Evolutionary conservation across 495 filamentous ascomycete species (phyloP), one percentile per base, ranked within the genome.

Genomic region (Penicillium cosmopolitanum): DNA sequence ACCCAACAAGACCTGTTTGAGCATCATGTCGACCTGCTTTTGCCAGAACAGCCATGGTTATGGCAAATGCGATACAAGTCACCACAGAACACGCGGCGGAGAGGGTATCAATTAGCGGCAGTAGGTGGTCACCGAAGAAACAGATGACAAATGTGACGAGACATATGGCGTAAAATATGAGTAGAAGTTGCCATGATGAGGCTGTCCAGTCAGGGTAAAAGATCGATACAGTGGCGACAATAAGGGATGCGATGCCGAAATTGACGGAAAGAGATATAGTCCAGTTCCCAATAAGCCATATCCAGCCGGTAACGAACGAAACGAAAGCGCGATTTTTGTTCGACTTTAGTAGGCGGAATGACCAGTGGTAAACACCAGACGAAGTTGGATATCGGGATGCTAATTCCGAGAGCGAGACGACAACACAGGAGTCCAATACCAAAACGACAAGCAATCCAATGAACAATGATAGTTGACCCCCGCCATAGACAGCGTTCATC

Each of bases 191-290:
- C 63, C 79, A 85, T 9, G 74, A 62, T 25, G 73, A 69, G 34
- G 77, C 81, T 1, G 70, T 19, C 80, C 82, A 56, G 51, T 80
- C 80, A 4, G 82, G 80, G 19, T 80, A 74, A 74, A 79, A 84
- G 11, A 85, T 66, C 3, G 80, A 65, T 16, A 85, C 82, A 2
- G 81, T 77, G 28, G 66, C 73, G 9, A 82, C 68, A 16, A 85
- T 76, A 11, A 86, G 60, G 47, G 84, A 82, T 0, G 72, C 81
- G 19, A 81, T 78, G 5, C 84, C 84, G 53, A 87, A 87, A 61
- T 86, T 83, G 25, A 87, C 84, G 10, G 84, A 78, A 43, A 86
- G 72, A 0, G 84, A 86, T 35, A 87, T 86, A 48, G 83, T 86
- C 61, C 85, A 83, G 59, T 86, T 87, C 51, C 84, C 84, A 31